These are phyloP conservation scores for Inga oerstediana DNA, from an alignment of 306 rosid species.

Conservation along the genomic window DNA sequence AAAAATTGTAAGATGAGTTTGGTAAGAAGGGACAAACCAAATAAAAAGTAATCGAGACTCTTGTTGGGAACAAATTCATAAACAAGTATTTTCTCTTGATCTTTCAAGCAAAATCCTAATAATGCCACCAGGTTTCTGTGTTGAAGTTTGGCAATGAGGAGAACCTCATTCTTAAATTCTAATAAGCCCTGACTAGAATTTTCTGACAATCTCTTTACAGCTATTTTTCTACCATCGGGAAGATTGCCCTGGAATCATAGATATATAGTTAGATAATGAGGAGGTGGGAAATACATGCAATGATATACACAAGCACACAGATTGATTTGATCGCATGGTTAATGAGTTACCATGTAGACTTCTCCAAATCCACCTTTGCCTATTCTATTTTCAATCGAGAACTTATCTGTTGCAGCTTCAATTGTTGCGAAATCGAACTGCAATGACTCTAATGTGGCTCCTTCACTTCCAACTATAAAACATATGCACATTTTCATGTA, in stretches of 20 bases:
- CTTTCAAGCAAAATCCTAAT: not conserved
- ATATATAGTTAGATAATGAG: no score
- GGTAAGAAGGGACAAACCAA: not conserved
- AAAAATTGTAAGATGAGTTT: not conserved
- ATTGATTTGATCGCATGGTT: not conserved
- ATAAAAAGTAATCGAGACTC: not conserved
- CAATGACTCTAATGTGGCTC: not conserved
- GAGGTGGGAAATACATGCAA: not conserved
- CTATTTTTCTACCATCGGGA: no score
- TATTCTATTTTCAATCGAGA: not conserved
- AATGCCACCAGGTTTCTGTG: not conserved
- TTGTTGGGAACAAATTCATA: not conserved
- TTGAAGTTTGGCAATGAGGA: not conserved
- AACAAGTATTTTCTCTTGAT: not conserved
- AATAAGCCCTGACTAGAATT: not conserved
- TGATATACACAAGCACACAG: not conserved
- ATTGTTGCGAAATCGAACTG: not conserved
- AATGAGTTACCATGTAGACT: not conserved
- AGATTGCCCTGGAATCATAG: no score
- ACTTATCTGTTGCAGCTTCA: not conserved
- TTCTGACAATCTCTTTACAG: no score
- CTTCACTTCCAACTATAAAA: not conserved
- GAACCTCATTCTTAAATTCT: not conserved
- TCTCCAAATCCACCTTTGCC: slow-evolving; percentile 1
- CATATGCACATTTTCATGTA: not conserved